These are phyloP conservation scores for Kwoniella sp. DNA, from an alignment of 768 basidiomycete genomes.

Conservation along the genomic window DNA sequence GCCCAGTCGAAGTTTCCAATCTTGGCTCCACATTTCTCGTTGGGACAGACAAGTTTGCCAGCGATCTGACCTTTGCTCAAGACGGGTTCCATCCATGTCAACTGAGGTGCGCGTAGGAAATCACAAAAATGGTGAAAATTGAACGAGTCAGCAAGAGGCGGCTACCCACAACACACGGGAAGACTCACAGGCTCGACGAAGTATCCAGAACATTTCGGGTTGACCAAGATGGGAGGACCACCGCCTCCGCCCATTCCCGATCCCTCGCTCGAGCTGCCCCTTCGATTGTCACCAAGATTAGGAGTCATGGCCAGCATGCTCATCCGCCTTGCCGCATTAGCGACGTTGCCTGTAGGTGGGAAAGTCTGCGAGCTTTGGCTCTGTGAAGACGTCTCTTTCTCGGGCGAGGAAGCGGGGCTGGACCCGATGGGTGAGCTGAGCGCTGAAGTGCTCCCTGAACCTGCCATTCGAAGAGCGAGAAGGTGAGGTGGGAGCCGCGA, in stretches of 20 bases:
- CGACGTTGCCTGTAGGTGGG: constrained; percentile 19
- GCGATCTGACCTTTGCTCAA: constrained; percentile 73
- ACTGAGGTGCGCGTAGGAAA: constrained; percentile 61
- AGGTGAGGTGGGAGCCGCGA: constrained; percentile 63
- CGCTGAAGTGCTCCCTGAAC: constrained; percentile 20
- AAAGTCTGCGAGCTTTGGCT: constrained; percentile 15
- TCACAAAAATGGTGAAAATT: too few species aligned
- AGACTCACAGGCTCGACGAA: constrained; percentile 92
- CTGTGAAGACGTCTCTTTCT: constrained; percentile 18
- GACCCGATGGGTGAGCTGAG: constrained; percentile 36
- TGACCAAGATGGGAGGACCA: constrained; percentile 60
- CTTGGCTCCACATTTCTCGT: constrained; percentile 84
- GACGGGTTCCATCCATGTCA: constrained; percentile 94
- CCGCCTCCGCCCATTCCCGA: constrained; percentile 5
- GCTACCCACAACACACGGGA: neutral
- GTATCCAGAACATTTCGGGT: constrained; percentile 90
- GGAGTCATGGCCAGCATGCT: constrained; percentile 50
- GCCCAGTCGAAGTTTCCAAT: constrained; percentile 98
- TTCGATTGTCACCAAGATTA: constrained; percentile 7
- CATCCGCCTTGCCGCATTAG: constrained; percentile 23
- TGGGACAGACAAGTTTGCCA: constrained; percentile 91
- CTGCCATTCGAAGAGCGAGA: constrained; percentile 59
- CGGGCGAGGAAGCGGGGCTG: constrained; percentile 42
- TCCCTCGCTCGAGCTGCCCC: constrained; percentile 11
- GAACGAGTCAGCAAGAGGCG: neutral